phyloP scores from a whole-genome alignment of 2,329 filamentous ascomycete genomes.

The Cytospora piceicola region DNA sequence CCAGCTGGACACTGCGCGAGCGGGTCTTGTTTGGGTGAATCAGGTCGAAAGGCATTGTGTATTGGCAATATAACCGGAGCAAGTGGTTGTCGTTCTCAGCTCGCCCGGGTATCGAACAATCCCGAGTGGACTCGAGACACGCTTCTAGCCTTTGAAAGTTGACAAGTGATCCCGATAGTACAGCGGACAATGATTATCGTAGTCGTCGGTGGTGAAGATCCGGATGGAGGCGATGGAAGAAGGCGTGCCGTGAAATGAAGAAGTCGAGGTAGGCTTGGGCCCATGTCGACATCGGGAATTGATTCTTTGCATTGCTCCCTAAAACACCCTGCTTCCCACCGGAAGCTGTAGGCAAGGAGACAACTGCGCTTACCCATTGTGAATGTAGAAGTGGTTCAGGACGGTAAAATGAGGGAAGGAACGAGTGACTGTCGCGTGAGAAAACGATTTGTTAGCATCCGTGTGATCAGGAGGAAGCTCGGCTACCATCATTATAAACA shows the following conservation, averaged over 20 bases:
- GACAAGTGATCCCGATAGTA: background rate
- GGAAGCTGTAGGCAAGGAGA: constrained; percentile 6
- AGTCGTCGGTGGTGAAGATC: background rate
- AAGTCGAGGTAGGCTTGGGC: constrained; percentile 1
- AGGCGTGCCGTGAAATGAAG: constrained; percentile 7
- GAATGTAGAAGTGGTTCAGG: constrained; percentile 24
- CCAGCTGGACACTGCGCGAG: constrained; percentile 54
- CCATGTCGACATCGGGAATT: constrained; percentile 11
- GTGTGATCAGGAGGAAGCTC: constrained; percentile 14
- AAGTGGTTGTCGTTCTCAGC: constrained; percentile 50
- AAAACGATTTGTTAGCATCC: constrained; percentile 24
- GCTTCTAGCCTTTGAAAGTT: background rate
- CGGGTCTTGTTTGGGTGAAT: constrained; percentile 50
- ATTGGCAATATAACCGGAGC: constrained; percentile 39
- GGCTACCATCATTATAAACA: background rate
- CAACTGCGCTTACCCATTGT: constrained; percentile 31
- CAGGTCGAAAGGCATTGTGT: constrained; percentile 47
- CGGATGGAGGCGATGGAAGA: background rate
- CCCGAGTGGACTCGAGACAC: constrained; percentile 8
- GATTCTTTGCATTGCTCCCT: constrained; percentile 29
- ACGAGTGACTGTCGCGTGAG: constrained; percentile 28
- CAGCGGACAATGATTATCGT: background rate
- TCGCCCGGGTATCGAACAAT: constrained; percentile 39
- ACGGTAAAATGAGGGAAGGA: constrained; percentile 28
- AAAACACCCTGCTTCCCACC: constrained; percentile 7